Evolutionary conservation across 2,329 filamentous ascomycete genomes (phyloP).

Genomic region (Penicillium vulpinum): DNA sequence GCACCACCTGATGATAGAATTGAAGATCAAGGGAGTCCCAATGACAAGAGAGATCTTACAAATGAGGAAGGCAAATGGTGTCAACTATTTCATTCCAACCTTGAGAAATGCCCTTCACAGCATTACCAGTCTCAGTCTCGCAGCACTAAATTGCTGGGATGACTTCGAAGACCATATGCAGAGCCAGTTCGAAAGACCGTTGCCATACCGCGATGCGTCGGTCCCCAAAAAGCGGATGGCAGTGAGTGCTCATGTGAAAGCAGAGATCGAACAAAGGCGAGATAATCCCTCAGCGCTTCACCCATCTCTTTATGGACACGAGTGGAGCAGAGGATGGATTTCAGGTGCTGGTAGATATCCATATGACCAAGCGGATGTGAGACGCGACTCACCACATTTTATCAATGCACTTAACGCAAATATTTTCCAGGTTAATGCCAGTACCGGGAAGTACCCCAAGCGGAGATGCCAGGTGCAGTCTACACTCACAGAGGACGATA

Average conservation of each 20-base stretch:
- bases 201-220: constrained; percentile 23
- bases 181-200: constrained; percentile 21
- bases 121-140: constrained; percentile 33
- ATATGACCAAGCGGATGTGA: constrained; percentile 27
- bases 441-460: neutral
- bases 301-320: constrained; percentile 26
- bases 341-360: constrained; percentile 26
- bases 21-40: neutral
- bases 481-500: neutral
- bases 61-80: constrained; percentile 27
- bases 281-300: neutral
- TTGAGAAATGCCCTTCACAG: constrained; percentile 31
- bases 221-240: constrained; percentile 22
- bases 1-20: constrained; percentile 30
- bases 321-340: constrained; percentile 26
- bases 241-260: constrained; percentile 6
- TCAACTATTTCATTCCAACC: constrained; percentile 33
- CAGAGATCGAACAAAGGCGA: neutral
- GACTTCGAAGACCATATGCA: constrained; percentile 25
- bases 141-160: constrained; percentile 33
- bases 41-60: constrained; percentile 15
- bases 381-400: constrained; percentile 18
- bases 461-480: constrained; percentile 10
- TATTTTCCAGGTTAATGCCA: constrained; percentile 16
- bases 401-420: constrained; percentile 25